Evolutionary conservation across 2,329 filamentous ascomycete species (phyloP).

Genomic region (Fusarium ambrosium): DNA sequence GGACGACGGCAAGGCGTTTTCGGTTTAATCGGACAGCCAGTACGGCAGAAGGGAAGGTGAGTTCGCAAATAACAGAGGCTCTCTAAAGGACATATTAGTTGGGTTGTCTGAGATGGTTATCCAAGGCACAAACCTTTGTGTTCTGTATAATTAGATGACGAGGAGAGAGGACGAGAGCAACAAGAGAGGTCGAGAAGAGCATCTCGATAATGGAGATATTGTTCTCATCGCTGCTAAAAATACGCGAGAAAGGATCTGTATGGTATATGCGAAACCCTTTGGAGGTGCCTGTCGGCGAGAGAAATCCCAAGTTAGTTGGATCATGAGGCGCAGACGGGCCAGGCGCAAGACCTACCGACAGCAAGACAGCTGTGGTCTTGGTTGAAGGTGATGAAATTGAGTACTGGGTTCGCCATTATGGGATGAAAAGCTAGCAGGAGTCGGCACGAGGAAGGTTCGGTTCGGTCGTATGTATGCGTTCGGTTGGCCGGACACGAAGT

Average conservation of each 20-base stretch:
- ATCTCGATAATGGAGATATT: slow-evolving; percentile 98
- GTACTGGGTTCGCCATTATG: slow-evolving; percentile 76
- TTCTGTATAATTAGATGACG: slow-evolving; percentile 96
- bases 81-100: slow-evolving; percentile 58
- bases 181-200: slow-evolving; percentile 97
- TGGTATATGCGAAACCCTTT: slow-evolving; percentile 97
- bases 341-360: slow-evolving; percentile 75
- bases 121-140: slow-evolving; percentile 78
- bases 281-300: slow-evolving; percentile 76
- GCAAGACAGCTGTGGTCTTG: slow-evolving; percentile 98
- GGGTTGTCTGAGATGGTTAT: not conserved
- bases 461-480: not conserved
- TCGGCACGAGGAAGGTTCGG: not conserved
- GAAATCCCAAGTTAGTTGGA: slow-evolving; percentile 20
- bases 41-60: slow-evolving; percentile 97
- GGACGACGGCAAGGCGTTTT: slow-evolving; percentile 91
- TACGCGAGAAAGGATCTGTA: slow-evolving; percentile 95
- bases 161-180: slow-evolving; percentile 92
- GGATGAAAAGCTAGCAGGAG: not conserved
- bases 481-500: slow-evolving; percentile 2
- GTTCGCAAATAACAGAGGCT: slow-evolving; percentile 92
- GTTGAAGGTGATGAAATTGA: slow-evolving; percentile 99
- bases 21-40: slow-evolving; percentile 94
- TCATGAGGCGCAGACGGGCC: slow-evolving; percentile 8
- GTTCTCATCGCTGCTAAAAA: slow-evolving; percentile 93